These are phyloP conservation scores for Arachis stenosperma DNA, from an alignment of 306 rosid genomes.

Conservation along the genomic window DNA sequence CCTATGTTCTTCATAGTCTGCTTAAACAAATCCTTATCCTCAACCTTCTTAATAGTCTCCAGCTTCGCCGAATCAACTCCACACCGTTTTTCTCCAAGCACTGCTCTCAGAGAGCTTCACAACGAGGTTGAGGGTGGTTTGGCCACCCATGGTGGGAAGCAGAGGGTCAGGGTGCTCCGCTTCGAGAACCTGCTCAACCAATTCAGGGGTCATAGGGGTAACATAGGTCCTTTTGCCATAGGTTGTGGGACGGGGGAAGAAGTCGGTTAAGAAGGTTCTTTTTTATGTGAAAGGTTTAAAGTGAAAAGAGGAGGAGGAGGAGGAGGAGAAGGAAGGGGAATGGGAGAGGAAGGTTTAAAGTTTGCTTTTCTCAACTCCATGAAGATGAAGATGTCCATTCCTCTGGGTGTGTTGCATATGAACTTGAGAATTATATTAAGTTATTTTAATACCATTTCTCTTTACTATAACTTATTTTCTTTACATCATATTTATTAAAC, in stretches of 20 bases:
- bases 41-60: constrained; percentile 85
- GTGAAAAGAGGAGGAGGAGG: not conserved
- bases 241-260: not conserved
- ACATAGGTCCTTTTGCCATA: constrained; percentile 53
- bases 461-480: too few species aligned
- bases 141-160: constrained; percentile 96
- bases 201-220: constrained; percentile 90
- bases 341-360: constrained; percentile 3
- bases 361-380: too few species aligned
- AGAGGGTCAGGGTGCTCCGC: constrained; percentile 87
- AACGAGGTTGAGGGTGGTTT: constrained; percentile 86
- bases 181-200: constrained; percentile 81
- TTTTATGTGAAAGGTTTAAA: not conserved
- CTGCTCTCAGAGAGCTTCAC: constrained; percentile 83
- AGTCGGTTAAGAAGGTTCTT: not conserved
- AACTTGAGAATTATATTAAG: too few species aligned
- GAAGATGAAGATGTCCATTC: too few species aligned
- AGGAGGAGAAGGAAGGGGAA: not conserved
- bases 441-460: too few species aligned
- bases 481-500: too few species aligned
- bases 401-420: too few species aligned
- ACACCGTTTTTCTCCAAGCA: constrained; percentile 67
- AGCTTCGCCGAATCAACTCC: constrained; percentile 90
- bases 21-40: constrained; percentile 87
- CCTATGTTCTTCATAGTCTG: constrained; percentile 90